Percentiles rank a stretch among this genome's conserved stretches.
Evolutionary conservation across 2,329 filamentous ascomycete species (phyloP).

Genomic region (Fusarium sp.): DNA sequence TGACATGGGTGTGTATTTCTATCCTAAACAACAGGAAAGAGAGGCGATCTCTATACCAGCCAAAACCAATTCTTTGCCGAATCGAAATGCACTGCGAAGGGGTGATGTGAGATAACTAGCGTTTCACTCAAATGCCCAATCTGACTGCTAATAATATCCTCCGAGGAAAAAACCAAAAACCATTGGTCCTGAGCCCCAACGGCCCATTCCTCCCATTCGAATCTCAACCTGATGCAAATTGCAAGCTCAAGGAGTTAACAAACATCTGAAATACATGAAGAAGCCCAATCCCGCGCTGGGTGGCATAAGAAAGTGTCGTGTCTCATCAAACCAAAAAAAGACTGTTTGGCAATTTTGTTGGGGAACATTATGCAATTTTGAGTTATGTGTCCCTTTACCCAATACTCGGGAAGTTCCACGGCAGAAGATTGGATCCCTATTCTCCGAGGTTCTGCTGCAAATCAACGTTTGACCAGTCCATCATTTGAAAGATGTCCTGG

Average conservation of each 20-base stretch:
- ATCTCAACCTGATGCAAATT: conserved; percentile 12
- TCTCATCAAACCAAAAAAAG: conserved; percentile 38
- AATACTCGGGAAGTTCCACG: background rate
- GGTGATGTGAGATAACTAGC: conserved; percentile 4
- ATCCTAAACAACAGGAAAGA: conserved; percentile 32
- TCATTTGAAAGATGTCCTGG: conserved; percentile 59
- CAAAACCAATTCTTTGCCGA: conserved; percentile 34
- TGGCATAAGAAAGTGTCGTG: conserved; percentile 34
- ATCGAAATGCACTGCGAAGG: conserved; percentile 22
- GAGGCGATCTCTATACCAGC: conserved; percentile 41
- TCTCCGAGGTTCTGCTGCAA: conserved; percentile 46
- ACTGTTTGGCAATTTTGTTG: conserved; percentile 28
- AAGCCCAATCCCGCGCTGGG: conserved; percentile 24
- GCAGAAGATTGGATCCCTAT: conserved; percentile 30
- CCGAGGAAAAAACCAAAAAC: background rate
- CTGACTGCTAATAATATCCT: conserved; percentile 18
- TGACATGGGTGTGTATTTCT: conserved; percentile 37
- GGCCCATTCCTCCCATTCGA: background rate
- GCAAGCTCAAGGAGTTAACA: conserved; percentile 25
- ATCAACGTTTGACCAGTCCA: conserved; percentile 54
- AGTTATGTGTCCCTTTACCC: conserved; percentile 18
- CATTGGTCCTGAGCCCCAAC: background rate
- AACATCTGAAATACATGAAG: conserved; percentile 38
- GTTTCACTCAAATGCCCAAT: conserved; percentile 36
- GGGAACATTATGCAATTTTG: conserved; percentile 37